Percentiles rank a stretch among this genome's conserved stretches.
Conservation (phyloP, 768 basidiomycete genomes). For the Leccinum truebloodii region DNA sequence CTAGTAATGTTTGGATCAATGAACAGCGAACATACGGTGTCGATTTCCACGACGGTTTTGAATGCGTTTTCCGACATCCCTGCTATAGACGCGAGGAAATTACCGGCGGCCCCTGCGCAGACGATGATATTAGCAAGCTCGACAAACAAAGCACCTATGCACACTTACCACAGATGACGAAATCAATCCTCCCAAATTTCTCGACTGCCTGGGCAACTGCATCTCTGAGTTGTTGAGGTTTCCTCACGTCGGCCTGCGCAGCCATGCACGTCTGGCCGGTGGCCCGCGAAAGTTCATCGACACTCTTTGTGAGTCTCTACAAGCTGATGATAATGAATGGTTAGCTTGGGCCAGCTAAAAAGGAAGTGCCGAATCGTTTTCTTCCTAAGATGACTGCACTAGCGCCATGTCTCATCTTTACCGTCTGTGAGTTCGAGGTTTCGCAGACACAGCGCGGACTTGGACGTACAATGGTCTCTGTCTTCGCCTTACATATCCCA, state of each 20-base stretch:
- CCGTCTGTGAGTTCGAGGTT: slow-evolving; percentile 8
- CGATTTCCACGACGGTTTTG: slow-evolving; percentile 91
- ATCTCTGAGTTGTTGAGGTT: slow-evolving; percentile 65
- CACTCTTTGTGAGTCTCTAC: slow-evolving; percentile 63
- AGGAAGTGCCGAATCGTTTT: slow-evolving; percentile 54
- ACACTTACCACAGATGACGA: slow-evolving; percentile 84
- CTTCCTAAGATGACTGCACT: slow-evolving; percentile 82
- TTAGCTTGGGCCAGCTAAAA: slow-evolving; percentile 3
- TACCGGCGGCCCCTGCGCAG: slow-evolving; percentile 83
- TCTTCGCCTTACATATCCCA: slow-evolving; percentile 91
- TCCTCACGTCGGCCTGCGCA: slow-evolving; percentile 79
- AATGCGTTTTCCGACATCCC: slow-evolving; percentile 48
- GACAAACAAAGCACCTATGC: not conserved
- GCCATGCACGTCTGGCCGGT: slow-evolving; percentile 77
- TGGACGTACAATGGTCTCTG: slow-evolving; percentile 69
- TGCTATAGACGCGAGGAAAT: slow-evolving; percentile 88
- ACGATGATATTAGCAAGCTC: not conserved
- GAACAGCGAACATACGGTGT: slow-evolving; percentile 57
- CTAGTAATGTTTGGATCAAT: not conserved
- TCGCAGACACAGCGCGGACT: not conserved
- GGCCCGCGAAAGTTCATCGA: slow-evolving; percentile 58
- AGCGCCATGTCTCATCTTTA: slow-evolving; percentile 82
- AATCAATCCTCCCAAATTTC: slow-evolving; percentile 86
- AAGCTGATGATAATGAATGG: slow-evolving; percentile 43
- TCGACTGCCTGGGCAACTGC: slow-evolving; percentile 78